These are phyloP conservation scores for Leptographium wingfieldii DNA, from an alignment of 2,329 filamentous ascomycete genomes.

Conservation along the genomic window DNA sequence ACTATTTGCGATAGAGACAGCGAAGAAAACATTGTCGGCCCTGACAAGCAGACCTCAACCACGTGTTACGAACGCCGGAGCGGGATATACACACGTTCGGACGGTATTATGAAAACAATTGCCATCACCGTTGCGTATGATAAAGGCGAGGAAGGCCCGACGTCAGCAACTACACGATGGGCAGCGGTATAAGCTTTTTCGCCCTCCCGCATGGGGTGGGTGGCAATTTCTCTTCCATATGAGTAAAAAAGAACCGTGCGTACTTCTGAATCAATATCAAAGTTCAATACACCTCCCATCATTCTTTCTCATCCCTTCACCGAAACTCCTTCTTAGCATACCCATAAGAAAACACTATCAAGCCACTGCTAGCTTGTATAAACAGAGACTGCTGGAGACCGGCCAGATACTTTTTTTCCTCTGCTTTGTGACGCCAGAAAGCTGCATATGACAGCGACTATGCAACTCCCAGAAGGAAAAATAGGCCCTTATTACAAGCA, in stretches of 20 bases:
- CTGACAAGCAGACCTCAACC: background rate
- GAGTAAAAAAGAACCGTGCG: background rate
- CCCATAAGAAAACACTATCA: too few relatives aligned
- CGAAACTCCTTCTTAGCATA: too few relatives aligned
- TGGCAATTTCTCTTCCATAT: background rate
- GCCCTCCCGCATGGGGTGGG: background rate
- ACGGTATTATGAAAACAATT: background rate
- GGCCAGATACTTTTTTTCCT: background rate
- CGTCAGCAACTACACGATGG: background rate
- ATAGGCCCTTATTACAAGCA: slow-evolving; percentile 7
- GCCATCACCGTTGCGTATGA: background rate
- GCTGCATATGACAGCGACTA: background rate
- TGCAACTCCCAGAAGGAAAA: slow-evolving; percentile 5
- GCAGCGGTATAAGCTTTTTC: background rate
- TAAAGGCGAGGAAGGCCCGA: background rate
- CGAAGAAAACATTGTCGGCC: background rate
- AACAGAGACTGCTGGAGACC: background rate
- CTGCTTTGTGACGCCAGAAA: background rate
- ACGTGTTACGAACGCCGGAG: background rate
- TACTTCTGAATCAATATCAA: background rate
- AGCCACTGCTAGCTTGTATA: too few relatives aligned
- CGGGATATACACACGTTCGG: background rate
- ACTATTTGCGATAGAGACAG: background rate
- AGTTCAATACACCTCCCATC: background rate
- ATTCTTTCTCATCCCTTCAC: background rate